A percentile compares a stretch with the other conserved stretches of the same genome.
Evolutionary conservation across 169 alveolate species (phyloP).

Genomic region (Perkinsus chesapeaki): DNA sequence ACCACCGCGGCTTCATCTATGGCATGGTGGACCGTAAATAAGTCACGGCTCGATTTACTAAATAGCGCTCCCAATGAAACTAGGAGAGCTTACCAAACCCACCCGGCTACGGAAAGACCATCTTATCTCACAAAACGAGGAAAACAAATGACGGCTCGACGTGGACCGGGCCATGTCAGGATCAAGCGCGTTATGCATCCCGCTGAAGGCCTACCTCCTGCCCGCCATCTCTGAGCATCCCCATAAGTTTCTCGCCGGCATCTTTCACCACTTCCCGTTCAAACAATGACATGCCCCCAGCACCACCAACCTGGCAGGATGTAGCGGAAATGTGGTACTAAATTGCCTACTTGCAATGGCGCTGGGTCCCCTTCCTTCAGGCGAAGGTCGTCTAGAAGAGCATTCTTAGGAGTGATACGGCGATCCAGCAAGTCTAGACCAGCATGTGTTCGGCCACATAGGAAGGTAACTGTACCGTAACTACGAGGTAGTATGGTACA

Average conservation of each 20-base stretch:
- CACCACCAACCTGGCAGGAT: background rate
- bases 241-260: background rate
- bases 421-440: background rate
- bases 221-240: background rate
- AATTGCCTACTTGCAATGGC: background rate
- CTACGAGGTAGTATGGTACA: background rate
- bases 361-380: background rate
- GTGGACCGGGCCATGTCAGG: too few relatives aligned
- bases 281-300: background rate
- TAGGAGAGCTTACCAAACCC: too few relatives aligned
- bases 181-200: too few relatives aligned
- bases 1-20: too few relatives aligned
- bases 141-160: too few relatives aligned
- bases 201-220: background rate
- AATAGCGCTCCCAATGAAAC: too few relatives aligned
- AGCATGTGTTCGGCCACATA: background rate
- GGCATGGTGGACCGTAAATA: too few relatives aligned
- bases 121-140: too few relatives aligned
- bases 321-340: too few relatives aligned
- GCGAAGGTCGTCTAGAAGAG: background rate
- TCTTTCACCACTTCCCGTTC: background rate
- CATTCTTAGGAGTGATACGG: background rate
- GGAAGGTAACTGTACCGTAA: background rate
- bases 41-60: too few relatives aligned
- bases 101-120: too few relatives aligned